phyloP scores from a whole-genome alignment of 176 grass and related monocot genomes.

The Cenchrus fungigraminus region DNA sequence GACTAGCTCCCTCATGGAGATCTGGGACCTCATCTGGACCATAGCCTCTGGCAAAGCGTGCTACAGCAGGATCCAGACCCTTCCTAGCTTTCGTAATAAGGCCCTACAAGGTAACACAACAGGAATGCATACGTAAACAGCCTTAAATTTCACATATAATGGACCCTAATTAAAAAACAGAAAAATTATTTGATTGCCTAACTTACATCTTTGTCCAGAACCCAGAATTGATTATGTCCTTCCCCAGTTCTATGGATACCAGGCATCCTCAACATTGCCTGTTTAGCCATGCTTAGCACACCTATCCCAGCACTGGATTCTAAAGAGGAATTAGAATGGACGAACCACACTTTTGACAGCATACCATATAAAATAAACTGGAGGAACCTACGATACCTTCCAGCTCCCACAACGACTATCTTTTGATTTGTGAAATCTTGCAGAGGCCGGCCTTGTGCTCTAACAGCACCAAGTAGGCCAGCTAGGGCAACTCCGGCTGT shows the following conservation, averaged over 20 bases:
- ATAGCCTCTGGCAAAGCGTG: conserved; percentile 85
- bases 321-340: conserved; percentile 54
- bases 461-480: conserved; percentile 91
- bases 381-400: conserved; percentile 71
- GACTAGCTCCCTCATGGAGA: conserved; percentile 84
- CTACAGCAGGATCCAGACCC: conserved; percentile 73
- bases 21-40: conserved; percentile 74
- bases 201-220: conserved; percentile 95
- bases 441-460: conserved; percentile 81
- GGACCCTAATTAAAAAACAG: not conserved
- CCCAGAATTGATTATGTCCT: conserved; percentile 89
- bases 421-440: conserved; percentile 83
- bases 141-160: not conserved
- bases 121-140: not conserved
- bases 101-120: conserved; percentile 50
- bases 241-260: conserved; percentile 62
- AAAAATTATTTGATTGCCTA: not conserved
- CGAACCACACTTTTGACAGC: conserved; percentile 35
- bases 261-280: conserved; percentile 72
- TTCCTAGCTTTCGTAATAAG: conserved; percentile 85
- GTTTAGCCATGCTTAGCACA: conserved; percentile 87
- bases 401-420: conserved; percentile 96
- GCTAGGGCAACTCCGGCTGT: conserved; percentile 99
- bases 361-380: conserved; percentile 12
- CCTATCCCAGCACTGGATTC: conserved; percentile 99